These are phyloP conservation scores for Discostella pseudostelligera DNA, from an alignment of 108 stramenopile species.

Conservation along the genomic window DNA sequence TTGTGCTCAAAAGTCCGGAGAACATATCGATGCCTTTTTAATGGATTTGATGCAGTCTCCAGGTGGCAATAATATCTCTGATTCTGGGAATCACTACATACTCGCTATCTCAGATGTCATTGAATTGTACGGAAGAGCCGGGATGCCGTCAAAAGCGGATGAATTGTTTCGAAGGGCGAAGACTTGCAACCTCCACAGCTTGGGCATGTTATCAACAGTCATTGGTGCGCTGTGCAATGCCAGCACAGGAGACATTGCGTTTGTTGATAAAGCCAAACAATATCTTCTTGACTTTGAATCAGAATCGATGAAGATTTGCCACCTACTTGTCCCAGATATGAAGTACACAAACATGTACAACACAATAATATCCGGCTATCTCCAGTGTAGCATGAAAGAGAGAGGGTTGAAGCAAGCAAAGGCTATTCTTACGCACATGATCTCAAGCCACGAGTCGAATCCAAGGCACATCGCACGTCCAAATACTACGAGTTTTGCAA, in stretches of 20 bases:
- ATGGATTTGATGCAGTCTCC: constrained; percentile 7
- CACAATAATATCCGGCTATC: constrained; percentile 33
- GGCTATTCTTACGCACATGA: constrained; percentile 31
- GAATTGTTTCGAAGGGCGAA: constrained; percentile 33
- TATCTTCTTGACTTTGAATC: constrained; percentile 33
- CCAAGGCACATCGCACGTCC: constrained; percentile 40
- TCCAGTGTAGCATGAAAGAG: constrained; percentile 17
- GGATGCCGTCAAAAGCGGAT: constrained; percentile 24
- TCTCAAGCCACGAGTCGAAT: constrained; percentile 29
- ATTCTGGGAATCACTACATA: neutral
- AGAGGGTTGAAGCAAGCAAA: constrained; percentile 18
- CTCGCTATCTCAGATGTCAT: constrained; percentile 27
- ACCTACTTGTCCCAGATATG: constrained; percentile 17
- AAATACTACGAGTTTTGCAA: constrained; percentile 35
- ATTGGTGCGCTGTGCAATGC: constrained; percentile 23
- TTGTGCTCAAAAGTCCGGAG: constrained; percentile 25
- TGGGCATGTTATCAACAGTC: constrained; percentile 16
- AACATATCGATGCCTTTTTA: constrained; percentile 25
- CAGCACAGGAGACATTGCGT: constrained; percentile 14
- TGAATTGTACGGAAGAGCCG: constrained; percentile 28
- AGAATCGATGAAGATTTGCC: constrained; percentile 25
- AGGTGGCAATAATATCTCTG: neutral
- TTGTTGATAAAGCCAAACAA: constrained; percentile 31
- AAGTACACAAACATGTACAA: constrained; percentile 45
- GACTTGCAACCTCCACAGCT: constrained; percentile 20